Evolutionary conservation across 2,329 filamentous ascomycete species (phyloP).

Genomic region (Trichoderma sp.): DNA sequence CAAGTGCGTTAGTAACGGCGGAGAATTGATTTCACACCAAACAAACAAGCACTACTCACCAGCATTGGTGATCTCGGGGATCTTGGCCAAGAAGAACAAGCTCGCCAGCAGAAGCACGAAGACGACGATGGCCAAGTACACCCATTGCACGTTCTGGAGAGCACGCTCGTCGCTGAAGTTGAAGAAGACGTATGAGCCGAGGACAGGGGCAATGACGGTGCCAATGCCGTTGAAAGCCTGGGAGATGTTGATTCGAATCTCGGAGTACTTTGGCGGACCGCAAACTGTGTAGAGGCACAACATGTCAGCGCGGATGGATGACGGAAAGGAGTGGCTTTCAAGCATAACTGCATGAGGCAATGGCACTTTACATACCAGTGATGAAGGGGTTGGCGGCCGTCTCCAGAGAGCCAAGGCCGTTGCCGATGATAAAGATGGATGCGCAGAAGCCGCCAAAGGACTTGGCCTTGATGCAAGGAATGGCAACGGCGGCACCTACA

Average conservation of each 20-base stretch:
- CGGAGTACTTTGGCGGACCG: constrained; percentile 68
- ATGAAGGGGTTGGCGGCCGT: constrained; percentile 78
- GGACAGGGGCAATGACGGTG: constrained; percentile 69
- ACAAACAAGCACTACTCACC: constrained; percentile 34
- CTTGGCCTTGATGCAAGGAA: constrained; percentile 59
- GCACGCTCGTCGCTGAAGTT: constrained; percentile 58
- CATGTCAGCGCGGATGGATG: background rate
- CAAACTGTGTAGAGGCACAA: constrained; percentile 39
- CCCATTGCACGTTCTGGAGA: constrained; percentile 72
- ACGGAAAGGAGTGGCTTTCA: background rate
- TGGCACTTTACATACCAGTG: constrained; percentile 49
- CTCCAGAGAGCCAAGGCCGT: constrained; percentile 72
- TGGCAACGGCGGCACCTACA: constrained; percentile 59
- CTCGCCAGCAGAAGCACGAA: constrained; percentile 69
- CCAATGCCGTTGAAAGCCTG: constrained; percentile 79
- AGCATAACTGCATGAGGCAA: background rate
- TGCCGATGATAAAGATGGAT: constrained; percentile 72
- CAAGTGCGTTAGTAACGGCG: constrained; percentile 17
- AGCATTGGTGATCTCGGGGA: constrained; percentile 68
- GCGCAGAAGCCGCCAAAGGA: constrained; percentile 76
- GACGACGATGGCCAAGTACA: constrained; percentile 71
- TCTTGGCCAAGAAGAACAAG: constrained; percentile 67
- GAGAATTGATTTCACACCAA: background rate
- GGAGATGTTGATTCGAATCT: constrained; percentile 73
- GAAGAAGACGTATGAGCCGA: constrained; percentile 76